Evolutionary conservation across 257 asterid species (phyloP).

Genomic region (Perilla frutescens): DNA sequence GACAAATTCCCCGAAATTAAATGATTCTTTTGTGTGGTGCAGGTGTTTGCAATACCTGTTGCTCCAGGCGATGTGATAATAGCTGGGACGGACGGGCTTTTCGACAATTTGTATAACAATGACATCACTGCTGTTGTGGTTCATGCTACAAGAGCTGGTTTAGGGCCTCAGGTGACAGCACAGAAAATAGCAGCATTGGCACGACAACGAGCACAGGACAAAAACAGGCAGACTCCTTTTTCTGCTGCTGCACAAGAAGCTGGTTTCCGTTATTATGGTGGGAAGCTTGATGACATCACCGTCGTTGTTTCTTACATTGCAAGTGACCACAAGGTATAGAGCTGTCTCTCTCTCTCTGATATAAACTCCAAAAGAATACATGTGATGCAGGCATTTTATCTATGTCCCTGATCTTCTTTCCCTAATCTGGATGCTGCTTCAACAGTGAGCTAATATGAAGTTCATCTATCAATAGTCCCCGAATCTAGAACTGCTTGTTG

Average conservation of each 20-base stretch:
- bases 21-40: conserved; percentile 38
- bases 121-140: conserved; percentile 87
- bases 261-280: conserved; percentile 90
- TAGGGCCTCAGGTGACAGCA: conserved; percentile 90
- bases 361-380: background rate
- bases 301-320: conserved; percentile 82
- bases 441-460: background rate
- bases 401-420: too few species aligned
- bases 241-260: conserved; percentile 97
- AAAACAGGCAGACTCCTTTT: conserved; percentile 91
- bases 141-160: conserved; percentile 85
- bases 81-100: conserved; percentile 98
- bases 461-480: background rate
- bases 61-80: conserved; percentile 95
- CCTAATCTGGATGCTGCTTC: too few species aligned
- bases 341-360: conserved; percentile 20
- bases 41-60: conserved; percentile 83
- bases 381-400: background rate
- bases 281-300: conserved; percentile 93
- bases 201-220: conserved; percentile 87
- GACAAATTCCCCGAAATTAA: conserved; percentile 21
- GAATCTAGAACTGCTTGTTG: background rate
- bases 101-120: conserved; percentile 87
- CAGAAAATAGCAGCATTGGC: conserved; percentile 94
- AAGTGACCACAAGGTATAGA: conserved; percentile 63